phyloP scores from a whole-genome alignment of 148 eudicot genomes.

The Camellia japonica region DNA sequence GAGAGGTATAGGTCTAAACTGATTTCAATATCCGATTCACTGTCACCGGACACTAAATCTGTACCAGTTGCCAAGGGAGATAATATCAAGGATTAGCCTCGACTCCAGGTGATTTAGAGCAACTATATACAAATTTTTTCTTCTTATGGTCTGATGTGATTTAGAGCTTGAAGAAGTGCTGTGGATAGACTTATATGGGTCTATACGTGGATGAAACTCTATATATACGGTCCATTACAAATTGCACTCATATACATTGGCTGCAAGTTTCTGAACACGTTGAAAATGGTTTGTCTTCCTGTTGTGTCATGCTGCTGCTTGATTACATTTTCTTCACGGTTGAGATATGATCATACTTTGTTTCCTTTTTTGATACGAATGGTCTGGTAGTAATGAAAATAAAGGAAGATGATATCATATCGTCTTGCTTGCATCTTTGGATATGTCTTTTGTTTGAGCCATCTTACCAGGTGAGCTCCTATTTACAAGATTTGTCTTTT shows the following conservation, averaged over 20 bases:
- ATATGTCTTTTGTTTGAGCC: too few relatives aligned
- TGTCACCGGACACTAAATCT: slow-evolving; percentile 30
- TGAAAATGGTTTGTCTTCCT: not conserved
- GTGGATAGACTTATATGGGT: not conserved
- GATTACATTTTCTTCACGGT: too few relatives aligned
- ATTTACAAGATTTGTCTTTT: too few relatives aligned
- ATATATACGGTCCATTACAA: not conserved
- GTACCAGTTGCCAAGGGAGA: slow-evolving; percentile 22
- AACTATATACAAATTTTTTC: not conserved
- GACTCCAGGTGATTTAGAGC: not conserved
- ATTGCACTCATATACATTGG: not conserved
- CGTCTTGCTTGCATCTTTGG: too few relatives aligned
- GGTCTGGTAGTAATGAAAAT: too few relatives aligned
- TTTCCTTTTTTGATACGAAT: too few relatives aligned
- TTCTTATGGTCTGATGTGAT: slow-evolving; percentile 9
- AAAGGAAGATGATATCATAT: too few relatives aligned
- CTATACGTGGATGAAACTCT: not conserved
- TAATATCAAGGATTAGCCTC: slow-evolving; percentile 20
- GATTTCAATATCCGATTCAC: slow-evolving; percentile 40
- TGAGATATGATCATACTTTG: too few relatives aligned
- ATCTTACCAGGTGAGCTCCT: too few relatives aligned
- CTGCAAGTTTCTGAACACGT: not conserved
- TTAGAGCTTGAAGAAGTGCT: not conserved
- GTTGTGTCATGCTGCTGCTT: not conserved
- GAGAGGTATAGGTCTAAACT: slow-evolving; percentile 42